Evolutionary conservation across 495 filamentous ascomycete species (phyloP), one percentile per base, ranked within the genome.

Genomic region (Barbatosphaeria neglecta): DNA sequence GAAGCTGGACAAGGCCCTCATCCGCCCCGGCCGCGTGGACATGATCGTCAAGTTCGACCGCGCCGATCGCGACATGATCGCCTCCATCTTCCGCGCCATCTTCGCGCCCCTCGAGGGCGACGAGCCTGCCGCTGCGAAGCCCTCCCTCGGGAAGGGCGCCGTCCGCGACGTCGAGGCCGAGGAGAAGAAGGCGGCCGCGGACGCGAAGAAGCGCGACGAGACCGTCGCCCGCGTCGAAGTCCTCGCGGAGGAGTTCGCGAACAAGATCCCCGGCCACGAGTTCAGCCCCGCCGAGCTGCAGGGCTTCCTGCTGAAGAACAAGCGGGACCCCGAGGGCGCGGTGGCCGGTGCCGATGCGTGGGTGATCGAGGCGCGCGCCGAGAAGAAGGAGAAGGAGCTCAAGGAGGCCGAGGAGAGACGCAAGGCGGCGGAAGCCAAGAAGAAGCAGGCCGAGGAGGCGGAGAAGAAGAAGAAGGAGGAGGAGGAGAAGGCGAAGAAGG

Each of bases 231-330:
- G 41, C 13, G 58, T 72, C 17, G 52, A 58, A 4, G 47, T 24
- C n/a, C 50, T 74, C 6, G 64, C 83, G 0, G 55, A 56, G 2
- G 55, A 74, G 38, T 90, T 94, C 57, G 76, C 83, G 0, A 53
- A 61, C 8, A 56, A 63, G 33, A 62, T 94, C 11, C 86, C 87
- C 0, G 68, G 67, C 17, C 67, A 70, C 19, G 76, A 76, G 49
- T 84, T 88, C 52, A 78, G 74, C 16, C 83, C 85, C 0, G 86
- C 86, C 10, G 85, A 88, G 66, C 77, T 90, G 27, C 86, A 90
- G 61, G 84, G 84, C 4, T 84, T 77, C 53, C 67, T 88, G 20
- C 65, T 89, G 38, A 80, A 76, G 57, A 67, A 87, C 53, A 86
- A 85, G 67, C 65, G 70, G 25, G 60, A 72, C 45, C 81, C 84